Conservation (phyloP, 805 yeast species). For the Zygoascus ofunaensis region DNA sequence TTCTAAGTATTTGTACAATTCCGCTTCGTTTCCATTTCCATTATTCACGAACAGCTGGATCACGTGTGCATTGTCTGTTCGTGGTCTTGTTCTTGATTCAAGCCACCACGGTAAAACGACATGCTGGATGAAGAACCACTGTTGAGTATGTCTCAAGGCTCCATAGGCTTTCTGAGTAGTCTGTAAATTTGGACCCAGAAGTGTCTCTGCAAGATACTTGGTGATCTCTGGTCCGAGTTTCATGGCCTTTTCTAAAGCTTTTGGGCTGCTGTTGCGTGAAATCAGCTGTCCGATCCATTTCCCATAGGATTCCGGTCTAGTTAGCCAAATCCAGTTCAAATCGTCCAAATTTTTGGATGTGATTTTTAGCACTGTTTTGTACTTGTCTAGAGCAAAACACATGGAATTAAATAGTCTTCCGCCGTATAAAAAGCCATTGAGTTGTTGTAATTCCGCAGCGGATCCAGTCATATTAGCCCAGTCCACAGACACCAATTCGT, state of each 20-base stretch:
- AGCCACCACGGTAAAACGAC: background rate
- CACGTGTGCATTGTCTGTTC: background rate
- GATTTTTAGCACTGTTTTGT: too few species aligned
- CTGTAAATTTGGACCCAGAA: background rate
- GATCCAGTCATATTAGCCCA: background rate
- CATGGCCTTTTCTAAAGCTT: background rate
- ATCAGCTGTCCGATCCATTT: conserved; percentile 19
- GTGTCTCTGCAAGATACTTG: background rate
- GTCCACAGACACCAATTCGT: background rate
- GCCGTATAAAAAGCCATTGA: conserved; percentile 6
- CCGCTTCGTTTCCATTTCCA: background rate
- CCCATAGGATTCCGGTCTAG: conserved; percentile 13
- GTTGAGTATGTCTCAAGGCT: background rate
- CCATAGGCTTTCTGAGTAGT: background rate
- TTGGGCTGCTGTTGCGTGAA: background rate
- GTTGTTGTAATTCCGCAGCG: background rate
- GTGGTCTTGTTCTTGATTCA: background rate
- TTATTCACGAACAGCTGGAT: background rate
- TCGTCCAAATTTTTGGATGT: background rate
- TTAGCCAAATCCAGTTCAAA: conserved; percentile 14
- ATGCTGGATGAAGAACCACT: background rate
- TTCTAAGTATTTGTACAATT: background rate
- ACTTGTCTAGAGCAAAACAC: background rate
- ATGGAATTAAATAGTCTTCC: conserved; percentile 5
- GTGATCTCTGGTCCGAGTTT: conserved; percentile 5